Base-by-base conservation (phyloP, 2,329 filamentous ascomycete species). In the Sporothrix brunneoviolacea region DNA sequence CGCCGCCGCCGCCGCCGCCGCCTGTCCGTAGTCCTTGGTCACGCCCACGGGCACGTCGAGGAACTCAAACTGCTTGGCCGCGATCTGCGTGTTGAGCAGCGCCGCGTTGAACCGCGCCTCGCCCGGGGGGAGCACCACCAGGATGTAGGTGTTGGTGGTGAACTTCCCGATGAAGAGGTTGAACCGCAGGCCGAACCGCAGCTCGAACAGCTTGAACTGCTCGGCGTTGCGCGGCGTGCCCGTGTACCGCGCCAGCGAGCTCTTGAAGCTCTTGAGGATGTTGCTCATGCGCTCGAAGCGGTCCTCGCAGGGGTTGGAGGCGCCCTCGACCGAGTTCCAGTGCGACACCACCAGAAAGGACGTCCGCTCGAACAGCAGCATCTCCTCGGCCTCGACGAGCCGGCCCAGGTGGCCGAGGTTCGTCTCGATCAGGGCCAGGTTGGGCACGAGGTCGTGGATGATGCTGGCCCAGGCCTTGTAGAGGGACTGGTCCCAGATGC, bases 381-480 rank as follows among this genome's bases (percentile, higher is more conserved):
- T 80, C 72, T 98, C 93, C 64, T 96, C 86, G 2, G 93, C 93
- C 65, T 93, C 86, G 57, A 96, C 89, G 44, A 93, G 82, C 36
- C 86, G 79, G 6, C 91, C 90, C 27, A 98, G 78, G 33, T 88
- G 83, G 32, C 81, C 80, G 9, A 98, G 78, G 65, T 97, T 88
- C 18, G 80, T 80, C 69, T 97, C 91, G 58, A 98, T 96, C 39
- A 88, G 80, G 16, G 83, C 75, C 1, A 96, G 80, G 61, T 97
- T 97, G 4, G 93, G 93, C n/a, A 97, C 93, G 40, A 98, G 77
- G 64, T 91, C 91, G 74, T 98, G 93, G 54, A 98, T 96, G 60
- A 98, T 96, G 64, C 88, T 88, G 0, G 93, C 93, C 93, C 93
- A 98, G 1, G 93, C 93, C 68, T 95, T 95, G 75, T 97, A 98